Evolutionary conservation across 257 asterid genomes (phyloP), one percentile per base, ranked within the genome.

Genomic region (Linaria vulgaris): DNA sequence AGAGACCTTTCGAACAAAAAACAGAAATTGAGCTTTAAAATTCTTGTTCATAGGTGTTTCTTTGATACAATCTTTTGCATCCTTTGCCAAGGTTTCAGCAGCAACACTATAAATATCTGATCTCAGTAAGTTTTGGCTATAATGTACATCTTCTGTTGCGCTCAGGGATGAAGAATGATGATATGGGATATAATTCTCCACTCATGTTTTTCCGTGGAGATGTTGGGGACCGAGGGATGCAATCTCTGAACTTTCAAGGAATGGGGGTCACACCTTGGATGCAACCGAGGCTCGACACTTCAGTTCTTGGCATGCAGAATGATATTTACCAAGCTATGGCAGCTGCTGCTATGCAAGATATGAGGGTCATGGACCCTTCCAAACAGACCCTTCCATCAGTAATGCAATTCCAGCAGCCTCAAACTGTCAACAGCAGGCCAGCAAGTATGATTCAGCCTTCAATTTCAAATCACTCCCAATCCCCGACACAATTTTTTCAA

Each of bases 291-390:
- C 19, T 84, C 44, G 85, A 80, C 30, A 0, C 75, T 9, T 69
- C 95, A 10, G 56, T 79, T 67, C 74, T 81, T 5, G 78, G 83
- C 69, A 67, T 82, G 80, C 91, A 84, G 59, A 79, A 67, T n/a
- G 90, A 85, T 12, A 65, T 80, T 9, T 88, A 85, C 74, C 95
- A 88, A 72, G 83, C 95, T 19, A 79, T 88, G 89, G 85, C 85
- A 5, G 68, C 90, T 9, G 88, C 89, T 56, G 85, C 90, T 25
- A 56, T 85, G 22, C 94, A 81, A 39, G 96, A 88, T 31, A 61
- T 73, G 81, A 64, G 88, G 64, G 68, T 37, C 19, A 56, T 74
- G 9, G 90, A 83, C 67, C 86, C 91, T 21, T 71, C 95, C 63
- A 83, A 76, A 59, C 91, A 80, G 56, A 72, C 68, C 19, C 77